Evolutionary conservation across 805 yeast genomes (phyloP).

Genomic region (Candida oleophila): DNA sequence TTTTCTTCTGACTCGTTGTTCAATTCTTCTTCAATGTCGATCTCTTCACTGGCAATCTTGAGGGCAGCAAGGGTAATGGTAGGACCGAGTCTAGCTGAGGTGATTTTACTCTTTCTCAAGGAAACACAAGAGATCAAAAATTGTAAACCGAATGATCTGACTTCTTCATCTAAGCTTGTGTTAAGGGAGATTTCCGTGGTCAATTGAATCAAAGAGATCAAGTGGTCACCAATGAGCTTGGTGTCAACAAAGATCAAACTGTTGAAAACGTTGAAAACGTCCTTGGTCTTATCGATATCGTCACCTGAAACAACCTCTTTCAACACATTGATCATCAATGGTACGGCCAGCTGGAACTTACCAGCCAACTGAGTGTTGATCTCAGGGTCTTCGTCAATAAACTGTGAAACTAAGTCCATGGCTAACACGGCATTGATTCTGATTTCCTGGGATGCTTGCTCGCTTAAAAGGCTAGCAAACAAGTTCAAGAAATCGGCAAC

Average conservation of each 20-base stretch:
- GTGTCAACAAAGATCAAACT: conserved; percentile 75
- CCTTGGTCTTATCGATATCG: conserved; percentile 70
- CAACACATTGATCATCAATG: conserved; percentile 78
- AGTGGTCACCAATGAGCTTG: conserved; percentile 72
- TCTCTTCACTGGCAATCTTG: conserved; percentile 72
- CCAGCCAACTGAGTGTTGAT: conserved; percentile 44
- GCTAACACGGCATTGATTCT: conserved; percentile 84
- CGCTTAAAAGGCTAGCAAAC: conserved; percentile 64
- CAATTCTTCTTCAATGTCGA: conserved; percentile 73
- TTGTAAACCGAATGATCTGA: conserved; percentile 78
- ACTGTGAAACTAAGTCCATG: conserved; percentile 66
- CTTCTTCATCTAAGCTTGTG: conserved; percentile 69
- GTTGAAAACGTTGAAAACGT: conserved; percentile 82
- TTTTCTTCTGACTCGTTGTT: conserved; percentile 84
- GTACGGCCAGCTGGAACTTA: conserved; percentile 66
- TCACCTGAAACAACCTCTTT: conserved; percentile 64
- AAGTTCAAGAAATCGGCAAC: conserved; percentile 68
- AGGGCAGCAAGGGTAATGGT: conserved; percentile 71
- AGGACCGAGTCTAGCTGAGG: conserved; percentile 81
- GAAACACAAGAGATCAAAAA: conserved; percentile 78
- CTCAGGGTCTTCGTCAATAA: conserved; percentile 59
- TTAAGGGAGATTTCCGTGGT: conserved; percentile 75
- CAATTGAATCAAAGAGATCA: conserved; percentile 66
- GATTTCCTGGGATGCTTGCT: conserved; percentile 63
- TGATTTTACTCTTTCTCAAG: conserved; percentile 77